phyloP scores from a whole-genome alignment of 1,139 yeast genomes.

The Saccharomycopsis crataegensis region DNA sequence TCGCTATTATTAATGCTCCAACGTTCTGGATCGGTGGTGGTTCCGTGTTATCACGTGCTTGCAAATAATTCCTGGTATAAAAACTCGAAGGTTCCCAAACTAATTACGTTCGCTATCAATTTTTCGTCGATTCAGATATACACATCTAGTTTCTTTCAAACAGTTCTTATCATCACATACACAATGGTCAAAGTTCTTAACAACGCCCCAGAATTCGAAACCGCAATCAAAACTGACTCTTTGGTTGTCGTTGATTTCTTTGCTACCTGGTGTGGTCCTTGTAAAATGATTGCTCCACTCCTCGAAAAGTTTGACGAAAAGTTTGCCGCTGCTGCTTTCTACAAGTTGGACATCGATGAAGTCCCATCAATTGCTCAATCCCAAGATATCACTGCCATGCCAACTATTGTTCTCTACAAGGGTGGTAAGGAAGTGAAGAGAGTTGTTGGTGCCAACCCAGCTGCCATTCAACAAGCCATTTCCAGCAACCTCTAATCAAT shows the following conservation, averaged over 20 bases:
- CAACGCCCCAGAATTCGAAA: slow-evolving; percentile 52
- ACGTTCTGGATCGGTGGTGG: no score
- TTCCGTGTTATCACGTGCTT: no score
- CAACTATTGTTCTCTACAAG: slow-evolving; percentile 77
- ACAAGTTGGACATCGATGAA: slow-evolving; percentile 82
- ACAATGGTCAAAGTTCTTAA: slow-evolving; percentile 39
- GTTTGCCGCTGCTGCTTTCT: slow-evolving; percentile 55
- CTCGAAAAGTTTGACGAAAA: slow-evolving; percentile 65
- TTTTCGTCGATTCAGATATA: no score
- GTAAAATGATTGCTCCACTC: slow-evolving; percentile 91
- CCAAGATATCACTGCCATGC: slow-evolving; percentile 79
- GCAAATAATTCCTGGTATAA: no score
- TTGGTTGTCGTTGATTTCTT: slow-evolving; percentile 86
- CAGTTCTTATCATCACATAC: slow-evolving; percentile 1
- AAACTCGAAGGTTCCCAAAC: no score
- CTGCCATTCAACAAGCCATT: slow-evolving; percentile 67
- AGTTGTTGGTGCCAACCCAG: slow-evolving; percentile 84
- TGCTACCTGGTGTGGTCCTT: slow-evolving; percentile 97
- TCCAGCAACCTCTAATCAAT: slow-evolving; percentile 41
- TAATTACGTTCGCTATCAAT: no score
- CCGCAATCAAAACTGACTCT: slow-evolving; percentile 49
- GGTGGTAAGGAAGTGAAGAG: slow-evolving; percentile 63
- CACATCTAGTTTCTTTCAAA: no score
- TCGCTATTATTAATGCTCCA: no score
- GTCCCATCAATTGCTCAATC: slow-evolving; percentile 66